Conservation (phyloP, 768 basidiomycete species). For the Suillus plorans region DNA sequence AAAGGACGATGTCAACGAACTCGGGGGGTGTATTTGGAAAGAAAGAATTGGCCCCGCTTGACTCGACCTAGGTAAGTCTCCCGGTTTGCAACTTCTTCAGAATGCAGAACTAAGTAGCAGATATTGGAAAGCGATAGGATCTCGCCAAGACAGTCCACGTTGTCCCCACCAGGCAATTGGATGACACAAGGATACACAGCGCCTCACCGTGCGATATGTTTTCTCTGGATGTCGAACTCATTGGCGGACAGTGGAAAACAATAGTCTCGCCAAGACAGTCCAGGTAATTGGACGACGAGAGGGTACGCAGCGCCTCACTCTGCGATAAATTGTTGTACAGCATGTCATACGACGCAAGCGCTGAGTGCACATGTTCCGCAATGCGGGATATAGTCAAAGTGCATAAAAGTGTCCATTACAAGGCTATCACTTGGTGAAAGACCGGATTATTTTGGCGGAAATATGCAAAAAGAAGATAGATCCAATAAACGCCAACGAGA, state of each 20-base stretch:
- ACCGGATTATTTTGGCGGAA: conserved; percentile 89
- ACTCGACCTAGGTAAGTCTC: neutral
- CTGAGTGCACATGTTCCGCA: neutral
- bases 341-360: neutral
- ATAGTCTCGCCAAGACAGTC: neutral
- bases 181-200: neutral
- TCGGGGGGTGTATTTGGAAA: neutral
- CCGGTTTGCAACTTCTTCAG: neutral
- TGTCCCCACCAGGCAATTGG: neutral
- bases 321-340: neutral
- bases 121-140: neutral
- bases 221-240: neutral
- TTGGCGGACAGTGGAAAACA: neutral
- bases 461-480: conserved; percentile 99
- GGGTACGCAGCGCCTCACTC: neutral
- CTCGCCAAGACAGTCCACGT: neutral
- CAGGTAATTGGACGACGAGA: neutral
- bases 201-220: neutral
- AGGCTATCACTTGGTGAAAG: conserved; percentile 71
- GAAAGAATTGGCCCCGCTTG: neutral
- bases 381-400: neutral
- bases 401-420: conserved; percentile 9
- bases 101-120: neutral
- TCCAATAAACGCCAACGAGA: conserved; percentile 94
- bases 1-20: no score